These are phyloP conservation scores for Botryotinia narcissicola DNA, from an alignment of 2,329 filamentous ascomycete genomes.

Conservation along the genomic window DNA sequence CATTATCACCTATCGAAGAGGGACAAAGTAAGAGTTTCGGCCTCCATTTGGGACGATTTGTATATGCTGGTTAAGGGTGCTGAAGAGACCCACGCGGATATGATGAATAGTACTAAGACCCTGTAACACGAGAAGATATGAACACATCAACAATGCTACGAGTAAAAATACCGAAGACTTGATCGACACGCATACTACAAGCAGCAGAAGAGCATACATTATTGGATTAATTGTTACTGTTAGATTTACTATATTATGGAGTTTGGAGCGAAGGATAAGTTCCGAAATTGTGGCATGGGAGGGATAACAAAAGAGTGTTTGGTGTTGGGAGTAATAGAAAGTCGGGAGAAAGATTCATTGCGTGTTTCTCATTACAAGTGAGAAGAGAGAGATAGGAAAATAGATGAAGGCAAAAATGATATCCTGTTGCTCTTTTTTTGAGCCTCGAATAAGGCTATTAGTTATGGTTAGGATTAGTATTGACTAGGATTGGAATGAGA, in stretches of 20 bases:
- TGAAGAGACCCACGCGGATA: neutral
- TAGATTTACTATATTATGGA: neutral
- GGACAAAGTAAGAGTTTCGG: neutral
- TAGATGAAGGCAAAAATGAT: slow-evolving; percentile 5
- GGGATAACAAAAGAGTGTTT: neutral
- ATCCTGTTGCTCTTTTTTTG: slow-evolving; percentile 2
- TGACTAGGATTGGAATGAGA: neutral
- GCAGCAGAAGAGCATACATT: neutral
- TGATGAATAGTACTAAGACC: neutral
- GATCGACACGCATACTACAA: neutral
- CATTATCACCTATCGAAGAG: slow-evolving; percentile 25
- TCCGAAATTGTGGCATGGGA: neutral
- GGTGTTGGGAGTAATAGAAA: slow-evolving; percentile 8
- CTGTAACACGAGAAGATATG: neutral
- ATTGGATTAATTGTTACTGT: slow-evolving; percentile 5
- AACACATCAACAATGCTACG: neutral
- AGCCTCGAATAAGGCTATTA: neutral
- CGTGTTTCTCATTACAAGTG: neutral
- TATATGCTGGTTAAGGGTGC: slow-evolving; percentile 21
- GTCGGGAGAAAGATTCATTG: neutral
- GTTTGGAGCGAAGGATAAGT: slow-evolving; percentile 1
- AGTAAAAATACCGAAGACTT: neutral
- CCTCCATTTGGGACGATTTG: slow-evolving; percentile 24
- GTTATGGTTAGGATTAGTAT: slow-evolving; percentile 1
- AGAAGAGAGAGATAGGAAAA: neutral